Percentiles rank a stretch among this genome's conserved stretches.
phyloP scores from a whole-genome alignment of 225 moss, liverwort and hornwort genomes.

The Takakia lepidozioides region DNA sequence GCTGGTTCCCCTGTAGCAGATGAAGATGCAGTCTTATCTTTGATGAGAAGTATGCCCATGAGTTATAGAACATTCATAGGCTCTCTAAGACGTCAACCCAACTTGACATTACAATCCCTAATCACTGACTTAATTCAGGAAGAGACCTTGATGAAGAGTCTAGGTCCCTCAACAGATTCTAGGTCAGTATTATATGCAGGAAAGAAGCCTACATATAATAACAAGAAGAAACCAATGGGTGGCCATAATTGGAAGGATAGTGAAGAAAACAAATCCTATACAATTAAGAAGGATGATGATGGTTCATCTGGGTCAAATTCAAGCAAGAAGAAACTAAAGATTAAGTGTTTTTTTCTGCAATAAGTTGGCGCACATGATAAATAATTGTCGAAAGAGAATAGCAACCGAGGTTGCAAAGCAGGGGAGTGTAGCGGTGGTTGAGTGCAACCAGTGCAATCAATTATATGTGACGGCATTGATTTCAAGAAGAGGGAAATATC shows the following conservation, averaged over 20 bases:
- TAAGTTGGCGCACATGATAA: no score
- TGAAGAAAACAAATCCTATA: no score
- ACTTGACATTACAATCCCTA: background rate
- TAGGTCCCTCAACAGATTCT: no score
- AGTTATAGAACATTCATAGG: conserved; percentile 4
- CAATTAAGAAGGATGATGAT: no score
- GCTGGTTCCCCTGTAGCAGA: background rate
- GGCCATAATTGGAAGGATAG: background rate
- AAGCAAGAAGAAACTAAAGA: no score
- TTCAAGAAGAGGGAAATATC: background rate
- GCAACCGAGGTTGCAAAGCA: background rate
- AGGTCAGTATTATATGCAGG: no score
- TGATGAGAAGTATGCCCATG: conserved; percentile 5
- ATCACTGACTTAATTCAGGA: background rate
- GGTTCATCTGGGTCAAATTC: no score
- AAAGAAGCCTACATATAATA: background rate
- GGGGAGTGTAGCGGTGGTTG: background rate
- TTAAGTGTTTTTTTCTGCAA: no score
- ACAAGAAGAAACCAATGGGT: background rate
- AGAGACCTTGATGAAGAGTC: background rate
- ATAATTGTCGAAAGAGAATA: conserved; percentile 1
- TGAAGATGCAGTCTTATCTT: conserved; percentile 5
- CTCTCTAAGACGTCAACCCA: background rate
- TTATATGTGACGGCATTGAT: conserved; percentile 1
- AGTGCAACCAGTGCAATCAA: background rate